These are phyloP conservation scores for Wickerhamomyces strasburgensis DNA, from an alignment of 805 yeast genomes.

Conservation along the genomic window DNA sequence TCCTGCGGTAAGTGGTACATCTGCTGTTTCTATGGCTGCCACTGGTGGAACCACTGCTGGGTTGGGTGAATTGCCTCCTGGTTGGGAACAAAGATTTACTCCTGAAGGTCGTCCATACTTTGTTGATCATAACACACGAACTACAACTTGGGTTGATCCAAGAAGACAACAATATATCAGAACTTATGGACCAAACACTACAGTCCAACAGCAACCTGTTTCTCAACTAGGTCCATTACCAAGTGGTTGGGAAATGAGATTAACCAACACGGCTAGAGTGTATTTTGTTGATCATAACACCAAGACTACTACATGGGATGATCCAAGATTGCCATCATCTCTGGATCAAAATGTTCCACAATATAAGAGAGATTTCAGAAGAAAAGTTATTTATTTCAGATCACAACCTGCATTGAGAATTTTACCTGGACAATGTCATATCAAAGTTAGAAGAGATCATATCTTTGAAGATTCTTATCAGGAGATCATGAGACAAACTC, in stretches of 20 bases:
- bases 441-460: slow-evolving; percentile 94
- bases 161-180: slow-evolving; percentile 97
- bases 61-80: slow-evolving; percentile 93
- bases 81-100: slow-evolving; percentile 98
- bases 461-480: slow-evolving; percentile 97
- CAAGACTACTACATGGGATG: slow-evolving; percentile 99
- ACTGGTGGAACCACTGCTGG: slow-evolving; percentile 89
- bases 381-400: slow-evolving; percentile 95
- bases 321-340: slow-evolving; percentile 95
- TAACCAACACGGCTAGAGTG: slow-evolving; percentile 97
- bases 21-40: slow-evolving; percentile 63
- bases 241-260: slow-evolving; percentile 99
- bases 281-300: slow-evolving; percentile 99
- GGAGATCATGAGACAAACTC: slow-evolving; percentile 98
- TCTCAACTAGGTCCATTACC: slow-evolving; percentile 97
- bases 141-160: slow-evolving; percentile 99
- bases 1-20: slow-evolving; percentile 46
- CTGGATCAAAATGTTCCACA: slow-evolving; percentile 98
- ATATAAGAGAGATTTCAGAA: slow-evolving; percentile 96
- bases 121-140: slow-evolving; percentile 98
- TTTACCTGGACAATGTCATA: slow-evolving; percentile 97
- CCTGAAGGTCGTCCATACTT: slow-evolving; percentile 98
- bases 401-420: slow-evolving; percentile 97
- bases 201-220: slow-evolving; percentile 96
- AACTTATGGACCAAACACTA: slow-evolving; percentile 83